Evolutionary conservation across 306 rosid genomes (phyloP).

Genomic region (Cucurbita argyrosperma): DNA sequence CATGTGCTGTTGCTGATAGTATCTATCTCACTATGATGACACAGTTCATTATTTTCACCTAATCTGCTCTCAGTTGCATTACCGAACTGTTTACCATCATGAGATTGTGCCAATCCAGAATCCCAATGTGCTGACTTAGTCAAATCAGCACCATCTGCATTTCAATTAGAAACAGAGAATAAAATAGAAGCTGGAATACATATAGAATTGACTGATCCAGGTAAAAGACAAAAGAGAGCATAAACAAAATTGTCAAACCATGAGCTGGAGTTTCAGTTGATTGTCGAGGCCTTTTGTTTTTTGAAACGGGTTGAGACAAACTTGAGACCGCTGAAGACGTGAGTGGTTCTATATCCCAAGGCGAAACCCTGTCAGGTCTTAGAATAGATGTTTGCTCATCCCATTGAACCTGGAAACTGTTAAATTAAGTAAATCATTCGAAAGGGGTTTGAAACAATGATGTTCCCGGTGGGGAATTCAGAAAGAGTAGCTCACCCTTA

Average conservation of each 20-base stretch:
- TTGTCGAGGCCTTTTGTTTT: slow-evolving; percentile 76
- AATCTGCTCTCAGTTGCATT: slow-evolving; percentile 32
- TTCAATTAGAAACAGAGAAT: background rate
- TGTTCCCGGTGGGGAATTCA: background rate
- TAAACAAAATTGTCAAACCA: slow-evolving; percentile 28
- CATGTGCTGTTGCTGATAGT: slow-evolving; percentile 26
- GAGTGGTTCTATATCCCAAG: slow-evolving; percentile 82
- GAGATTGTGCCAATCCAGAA: slow-evolving; percentile 29
- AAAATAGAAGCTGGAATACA: background rate
- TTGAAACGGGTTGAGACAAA: slow-evolving; percentile 38
- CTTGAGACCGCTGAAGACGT: slow-evolving; percentile 7
- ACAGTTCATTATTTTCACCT: slow-evolving; percentile 22
- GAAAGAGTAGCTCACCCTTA: slow-evolving; percentile 39
- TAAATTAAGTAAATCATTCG: background rate
- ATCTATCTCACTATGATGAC: slow-evolving; percentile 46
- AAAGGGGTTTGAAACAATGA: background rate
- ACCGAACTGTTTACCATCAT: slow-evolving; percentile 27
- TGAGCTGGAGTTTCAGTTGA: slow-evolving; percentile 35
- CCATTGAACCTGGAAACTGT: slow-evolving; percentile 74
- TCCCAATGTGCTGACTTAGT: slow-evolving; percentile 44
- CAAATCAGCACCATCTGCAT: slow-evolving; percentile 30
- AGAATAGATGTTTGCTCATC: slow-evolving; percentile 68
- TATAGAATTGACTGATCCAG: background rate
- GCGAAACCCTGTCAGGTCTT: slow-evolving; percentile 84
- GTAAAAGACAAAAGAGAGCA: background rate